Base-by-base conservation (phyloP, 164 flowering plant genomes). In the Umbilicus rupestris region DNA sequence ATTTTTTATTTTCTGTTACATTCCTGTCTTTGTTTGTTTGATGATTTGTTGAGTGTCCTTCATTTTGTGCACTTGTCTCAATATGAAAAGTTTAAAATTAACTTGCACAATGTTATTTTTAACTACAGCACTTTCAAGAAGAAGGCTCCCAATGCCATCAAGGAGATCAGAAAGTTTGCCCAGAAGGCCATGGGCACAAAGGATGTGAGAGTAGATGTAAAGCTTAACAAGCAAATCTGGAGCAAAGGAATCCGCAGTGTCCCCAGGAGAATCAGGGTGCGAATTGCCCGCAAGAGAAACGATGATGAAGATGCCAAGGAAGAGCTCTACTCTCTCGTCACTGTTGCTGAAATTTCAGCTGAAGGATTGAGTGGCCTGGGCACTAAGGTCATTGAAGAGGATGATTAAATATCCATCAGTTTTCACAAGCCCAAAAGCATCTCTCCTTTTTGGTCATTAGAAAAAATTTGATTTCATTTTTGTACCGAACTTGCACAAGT, bases 241-340 rank as follows among this genome's bases (percentile, higher is more conserved):
- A 64, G 65, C 65, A 44, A 64, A 33, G 72, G 72, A 15, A 72
- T 72, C 65, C 11, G 65, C 62, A 52, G 72, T 59, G 75, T 72
- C 6, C 75, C 75, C 24, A 72, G 74, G 52, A 63, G 74, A 26
- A 19, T 73, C 31, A 52, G 75, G 19, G 75, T 73, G 15, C 71
- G 75, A 22, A 65, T 73, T 60, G 72, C 72, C 16, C 68, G 75
- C 46, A 64, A 69, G 62, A 57, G 72, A 29, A 73, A 73, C n/a
- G 72, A 73, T 39, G 75, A 73, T 7, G 75, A 73, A 45, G 75
- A 69, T 58, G 75, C 72, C 3, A 73, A 73, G 69, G 75, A 73
- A 30, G 72, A 73, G 39, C 72, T 73, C 39, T 73, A 68, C 62
- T 72, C 71, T 3, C 68, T 72, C 16, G 71, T 72, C 2, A 72